Percentiles rank a stretch among this genome's conserved stretches.
Conservation (phyloP, 345 rosid species). For the Citrus cavaleriei region DNA sequence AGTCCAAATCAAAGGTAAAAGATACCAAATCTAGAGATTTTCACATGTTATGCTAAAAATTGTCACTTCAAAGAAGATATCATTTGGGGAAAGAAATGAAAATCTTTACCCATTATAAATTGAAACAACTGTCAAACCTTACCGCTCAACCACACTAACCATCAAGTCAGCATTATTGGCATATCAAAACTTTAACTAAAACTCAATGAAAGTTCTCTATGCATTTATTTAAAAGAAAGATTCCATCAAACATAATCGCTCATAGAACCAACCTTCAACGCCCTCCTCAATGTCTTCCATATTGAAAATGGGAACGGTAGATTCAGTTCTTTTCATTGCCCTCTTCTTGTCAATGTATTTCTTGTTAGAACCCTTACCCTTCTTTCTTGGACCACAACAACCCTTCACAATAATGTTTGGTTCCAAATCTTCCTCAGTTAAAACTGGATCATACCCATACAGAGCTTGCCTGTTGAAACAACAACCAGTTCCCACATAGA, state of each 20-base stretch:
- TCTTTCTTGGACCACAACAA: conserved; percentile 96
- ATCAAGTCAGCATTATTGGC: not conserved
- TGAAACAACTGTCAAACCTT: not conserved
- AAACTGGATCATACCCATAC: conserved; percentile 97
- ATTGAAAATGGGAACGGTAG: conserved; percentile 92
- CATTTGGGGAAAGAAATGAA: not conserved
- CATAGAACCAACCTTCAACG: conserved; percentile 71
- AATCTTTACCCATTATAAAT: not conserved
- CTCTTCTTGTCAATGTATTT: conserved; percentile 74
- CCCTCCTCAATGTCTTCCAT: conserved; percentile 99
- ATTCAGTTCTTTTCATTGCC: conserved; percentile 86
- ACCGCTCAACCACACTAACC: not conserved
- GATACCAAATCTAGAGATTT: not conserved
- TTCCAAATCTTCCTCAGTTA: conserved; percentile 90
- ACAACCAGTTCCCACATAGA: conserved; percentile 98
- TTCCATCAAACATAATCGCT: not conserved
- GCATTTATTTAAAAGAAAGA: not conserved
- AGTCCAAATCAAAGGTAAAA: not conserved
- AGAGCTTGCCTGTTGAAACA: conserved; percentile 99
- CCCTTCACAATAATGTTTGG: conserved; percentile 95
- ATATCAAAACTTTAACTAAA: not conserved
- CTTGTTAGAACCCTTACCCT: conserved; percentile 65
- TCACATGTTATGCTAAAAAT: not conserved
- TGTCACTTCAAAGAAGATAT: conserved; percentile 1
- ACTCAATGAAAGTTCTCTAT: not conserved